Evolutionary conservation across 352 stramenopile genomes (phyloP).

Genomic region (Phytophthora tubulina): DNA sequence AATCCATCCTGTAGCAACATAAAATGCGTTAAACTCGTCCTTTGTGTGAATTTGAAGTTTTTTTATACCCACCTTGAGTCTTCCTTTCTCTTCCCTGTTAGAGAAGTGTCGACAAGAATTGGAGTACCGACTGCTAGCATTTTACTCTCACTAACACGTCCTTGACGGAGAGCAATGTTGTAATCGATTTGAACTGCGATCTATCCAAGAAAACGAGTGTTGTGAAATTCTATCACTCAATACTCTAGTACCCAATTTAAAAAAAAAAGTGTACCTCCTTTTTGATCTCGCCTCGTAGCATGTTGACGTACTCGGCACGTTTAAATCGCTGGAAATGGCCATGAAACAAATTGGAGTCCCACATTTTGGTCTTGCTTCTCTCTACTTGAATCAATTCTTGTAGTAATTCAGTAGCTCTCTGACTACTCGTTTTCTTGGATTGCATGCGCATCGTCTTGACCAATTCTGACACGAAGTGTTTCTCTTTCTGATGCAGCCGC

Average conservation of each 20-base stretch:
- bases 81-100: conserved; percentile 38
- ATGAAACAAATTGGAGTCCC: conserved; percentile 78
- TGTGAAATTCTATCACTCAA: neutral
- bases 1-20: conserved; percentile 46
- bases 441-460: conserved; percentile 81
- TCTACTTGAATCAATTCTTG: conserved; percentile 76
- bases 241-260: neutral
- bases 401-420: conserved; percentile 63
- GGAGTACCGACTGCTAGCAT: conserved; percentile 18
- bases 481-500: conserved; percentile 60
- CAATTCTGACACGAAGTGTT: conserved; percentile 76
- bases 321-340: conserved; percentile 76
- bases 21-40: neutral
- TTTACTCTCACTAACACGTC: conserved; percentile 33
- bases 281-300: conserved; percentile 76
- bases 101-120: neutral
- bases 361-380: conserved; percentile 59
- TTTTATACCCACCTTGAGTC: conserved; percentile 41
- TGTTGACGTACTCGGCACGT: conserved; percentile 62
- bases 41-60: neutral
- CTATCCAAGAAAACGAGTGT: conserved; percentile 27
- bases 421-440: conserved; percentile 63
- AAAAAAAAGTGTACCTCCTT: conserved; percentile 56
- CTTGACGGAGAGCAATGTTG: conserved; percentile 49
- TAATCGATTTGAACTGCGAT: conserved; percentile 73